Percentiles rank a stretch among this genome's conserved stretches.
Evolutionary conservation across 371 early-diverging fungal species (phyloP).

Genomic region (Fennellomyces sp.): DNA sequence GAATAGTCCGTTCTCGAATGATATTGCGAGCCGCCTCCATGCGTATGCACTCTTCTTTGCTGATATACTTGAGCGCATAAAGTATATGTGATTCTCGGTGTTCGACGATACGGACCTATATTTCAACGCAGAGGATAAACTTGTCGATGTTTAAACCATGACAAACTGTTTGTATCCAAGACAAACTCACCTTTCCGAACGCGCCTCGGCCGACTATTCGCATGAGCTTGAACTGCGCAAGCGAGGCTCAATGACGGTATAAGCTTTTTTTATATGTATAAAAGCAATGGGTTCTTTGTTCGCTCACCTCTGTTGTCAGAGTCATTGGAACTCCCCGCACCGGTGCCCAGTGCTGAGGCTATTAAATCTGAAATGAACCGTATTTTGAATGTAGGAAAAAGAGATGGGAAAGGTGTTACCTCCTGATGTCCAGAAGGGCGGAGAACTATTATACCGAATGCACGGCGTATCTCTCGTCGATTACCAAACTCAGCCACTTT

Average conservation of each 20-base stretch:
- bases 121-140: not conserved
- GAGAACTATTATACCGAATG: not conserved
- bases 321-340: slow-evolving; percentile 28
- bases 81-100: slow-evolving; percentile 63
- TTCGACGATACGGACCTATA: slow-evolving; percentile 78
- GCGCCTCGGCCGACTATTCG: slow-evolving; percentile 75
- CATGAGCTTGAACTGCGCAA: slow-evolving; percentile 71
- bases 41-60: slow-evolving; percentile 76
- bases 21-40: slow-evolving; percentile 81
- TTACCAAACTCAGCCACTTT: slow-evolving; percentile 14
- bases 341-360: slow-evolving; percentile 45
- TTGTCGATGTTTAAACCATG: slow-evolving; percentile 13
- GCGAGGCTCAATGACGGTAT: no score
- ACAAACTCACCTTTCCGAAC: slow-evolving; percentile 71
- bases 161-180: slow-evolving; percentile 4
- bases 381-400: slow-evolving; percentile 29
- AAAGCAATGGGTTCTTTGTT: not conserved
- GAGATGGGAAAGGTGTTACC: not conserved
- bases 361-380: slow-evolving; percentile 52
- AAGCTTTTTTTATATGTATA: no score
- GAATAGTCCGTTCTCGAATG: slow-evolving; percentile 77
- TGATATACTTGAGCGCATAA: slow-evolving; percentile 86
- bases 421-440: slow-evolving; percentile 7
- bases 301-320: slow-evolving; percentile 22
- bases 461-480: not conserved